phyloP scores from a whole-genome alignment of 345 rosid species.

The Ricinus communis region DNA sequence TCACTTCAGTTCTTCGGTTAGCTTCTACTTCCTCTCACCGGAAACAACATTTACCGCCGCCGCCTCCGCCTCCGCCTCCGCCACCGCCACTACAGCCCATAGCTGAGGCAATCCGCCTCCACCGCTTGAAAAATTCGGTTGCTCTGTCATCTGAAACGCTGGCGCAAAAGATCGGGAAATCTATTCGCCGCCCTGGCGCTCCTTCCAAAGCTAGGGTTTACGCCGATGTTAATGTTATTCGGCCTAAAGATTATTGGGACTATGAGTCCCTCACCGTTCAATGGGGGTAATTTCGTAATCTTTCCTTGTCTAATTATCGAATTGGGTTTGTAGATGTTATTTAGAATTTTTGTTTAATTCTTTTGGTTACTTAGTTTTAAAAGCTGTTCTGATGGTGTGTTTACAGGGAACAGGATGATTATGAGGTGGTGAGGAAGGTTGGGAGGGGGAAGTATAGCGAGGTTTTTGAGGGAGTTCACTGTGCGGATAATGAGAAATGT shows the following conservation, averaged over 20 bases:
- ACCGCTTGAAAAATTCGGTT: constrained; percentile 24
- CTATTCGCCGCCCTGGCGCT: constrained; percentile 88
- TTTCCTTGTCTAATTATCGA: background rate
- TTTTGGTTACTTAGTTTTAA: background rate
- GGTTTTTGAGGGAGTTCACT: constrained; percentile 89
- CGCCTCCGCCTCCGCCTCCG: constrained; percentile 28
- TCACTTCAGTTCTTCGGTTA: constrained; percentile 16
- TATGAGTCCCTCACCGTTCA: constrained; percentile 75
- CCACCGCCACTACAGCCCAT: constrained; percentile 34
- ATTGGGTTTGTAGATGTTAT: background rate
- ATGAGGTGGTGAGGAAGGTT: constrained; percentile 94
- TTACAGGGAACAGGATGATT: constrained; percentile 86
- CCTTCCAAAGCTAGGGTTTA: constrained; percentile 97
- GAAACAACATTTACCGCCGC: no score
- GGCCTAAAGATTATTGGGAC: constrained; percentile 95
- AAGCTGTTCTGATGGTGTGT: constrained; percentile 11
- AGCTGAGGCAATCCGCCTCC: background rate
- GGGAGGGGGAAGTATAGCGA: constrained; percentile 98
- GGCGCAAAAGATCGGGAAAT: constrained; percentile 98
- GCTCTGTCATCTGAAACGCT: constrained; percentile 52
- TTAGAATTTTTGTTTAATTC: no score
- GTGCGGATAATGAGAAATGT: constrained; percentile 78
- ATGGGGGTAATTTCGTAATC: constrained; percentile 55
- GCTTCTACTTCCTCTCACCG: constrained; percentile 7
- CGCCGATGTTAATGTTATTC: constrained; percentile 74